These are phyloP conservation scores for Nicotiana knightiana DNA, from an alignment of 257 asterid genomes.

Conservation along the genomic window DNA sequence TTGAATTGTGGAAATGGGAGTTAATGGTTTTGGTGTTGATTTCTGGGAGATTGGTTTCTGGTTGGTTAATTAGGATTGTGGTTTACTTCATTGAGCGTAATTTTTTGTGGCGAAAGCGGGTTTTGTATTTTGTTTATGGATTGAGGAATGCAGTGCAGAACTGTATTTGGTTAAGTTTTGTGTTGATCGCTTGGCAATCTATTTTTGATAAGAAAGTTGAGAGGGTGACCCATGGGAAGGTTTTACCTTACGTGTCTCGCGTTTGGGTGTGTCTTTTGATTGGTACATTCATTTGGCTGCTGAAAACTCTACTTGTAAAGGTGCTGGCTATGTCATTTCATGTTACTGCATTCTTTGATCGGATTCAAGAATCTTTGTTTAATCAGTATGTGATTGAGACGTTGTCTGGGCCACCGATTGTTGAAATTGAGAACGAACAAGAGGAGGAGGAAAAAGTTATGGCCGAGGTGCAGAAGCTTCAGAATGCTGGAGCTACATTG, in stretches of 20 bases:
- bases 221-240: conserved; percentile 24
- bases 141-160: conserved; percentile 73
- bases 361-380: conserved; percentile 73
- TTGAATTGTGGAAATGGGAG: conserved; percentile 80
- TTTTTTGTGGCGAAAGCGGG: conserved; percentile 58
- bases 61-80: conserved; percentile 57
- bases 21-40: conserved; percentile 62
- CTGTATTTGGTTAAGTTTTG: conserved; percentile 64
- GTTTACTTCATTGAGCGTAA: conserved; percentile 62
- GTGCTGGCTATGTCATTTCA: conserved; percentile 77
- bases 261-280: conserved; percentile 80
- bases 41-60: conserved; percentile 73
- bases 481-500: conserved; percentile 65
- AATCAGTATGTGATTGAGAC: conserved; percentile 67
- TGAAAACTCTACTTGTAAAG: conserved; percentile 68
- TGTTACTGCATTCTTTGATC: conserved; percentile 66
- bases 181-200: conserved; percentile 68
- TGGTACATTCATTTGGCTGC: conserved; percentile 69
- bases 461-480: conserved; percentile 64
- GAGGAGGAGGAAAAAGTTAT: conserved; percentile 68
- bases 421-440: conserved; percentile 49
- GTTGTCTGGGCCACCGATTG: conserved; percentile 58
- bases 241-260: conserved; percentile 50
- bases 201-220: conserved; percentile 56
- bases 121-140: conserved; percentile 73